Base-by-base conservation (phyloP, 805 yeast species). In the Schwanniomyces pseudopolymorphus region DNA sequence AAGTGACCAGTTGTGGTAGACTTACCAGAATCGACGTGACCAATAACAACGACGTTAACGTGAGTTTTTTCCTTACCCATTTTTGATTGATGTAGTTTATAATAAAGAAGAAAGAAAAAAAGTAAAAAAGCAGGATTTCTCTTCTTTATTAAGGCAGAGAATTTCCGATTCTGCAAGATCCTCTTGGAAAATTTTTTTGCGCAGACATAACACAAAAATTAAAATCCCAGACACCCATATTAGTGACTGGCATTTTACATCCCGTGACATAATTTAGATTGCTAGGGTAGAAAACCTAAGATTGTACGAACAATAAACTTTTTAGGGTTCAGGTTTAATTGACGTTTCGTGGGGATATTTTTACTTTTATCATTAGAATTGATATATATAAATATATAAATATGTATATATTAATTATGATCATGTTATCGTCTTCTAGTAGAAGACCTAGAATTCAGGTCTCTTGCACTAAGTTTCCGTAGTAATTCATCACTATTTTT, bases 101-200 rank as follows among this genome's bases (percentile, higher is more conserved):
- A 69, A 97, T 97, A 91, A 97, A 96, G 92, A 97, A 80, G 97
- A 97, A 78, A 92, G 91, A 75, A 92, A 98, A 78, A 92, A n/a
- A 22, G 9, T 4, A 20, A 24, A 24, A 37, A 24, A 28, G 19
- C 8, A 16, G n/a, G 33, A 16, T 26, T 13, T 14, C 6, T 16
- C 35, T 19, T 40, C 19, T 17, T 40, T 40, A 17, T 9, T 37
- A n/a, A 24, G 13, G 40, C 11, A 13, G 13, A n/a, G 22, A 37
- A 22, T 22, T 37, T 22, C 13, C 40, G 28, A 37, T 14, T 9
- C 20, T 14, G 39, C 11, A 14, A 37, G 7, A 24, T 35, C 10
- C 25, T 19, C 38, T 5, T 19, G 22, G 25, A 35, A 35, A 35
- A 35, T 7, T 35, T 35, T 37, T 21, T 22, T 6, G 9, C 19